Conservation (phyloP, 345 rosid genomes). For the Hibiscus mutabilis region DNA sequence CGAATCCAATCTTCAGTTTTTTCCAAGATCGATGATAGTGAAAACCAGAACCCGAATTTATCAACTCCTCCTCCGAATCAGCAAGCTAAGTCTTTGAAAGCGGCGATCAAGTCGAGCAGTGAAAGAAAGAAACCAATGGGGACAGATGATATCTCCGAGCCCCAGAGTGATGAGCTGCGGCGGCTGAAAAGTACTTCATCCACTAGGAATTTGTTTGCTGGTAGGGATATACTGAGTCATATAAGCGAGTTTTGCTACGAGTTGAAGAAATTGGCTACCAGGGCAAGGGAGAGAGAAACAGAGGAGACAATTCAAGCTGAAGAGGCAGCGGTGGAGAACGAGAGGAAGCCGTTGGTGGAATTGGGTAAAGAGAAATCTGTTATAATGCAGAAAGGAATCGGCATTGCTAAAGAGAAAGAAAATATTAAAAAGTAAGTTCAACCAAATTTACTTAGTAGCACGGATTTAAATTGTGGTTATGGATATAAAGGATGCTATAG, state of each 20-base stretch:
- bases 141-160: conserved; percentile 11
- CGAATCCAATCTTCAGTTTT: conserved; percentile 26
- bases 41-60: conserved; percentile 64
- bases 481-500: too few relatives aligned
- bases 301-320: conserved; percentile 8
- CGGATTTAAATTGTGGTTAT: too few relatives aligned
- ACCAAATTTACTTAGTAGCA: too few relatives aligned
- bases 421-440: neutral
- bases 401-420: conserved; percentile 41
- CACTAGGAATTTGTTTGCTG: conserved; percentile 71
- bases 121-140: conserved; percentile 39
- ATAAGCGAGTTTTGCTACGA: conserved; percentile 79
- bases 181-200: conserved; percentile 65
- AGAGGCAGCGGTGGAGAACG: neutral
- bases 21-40: conserved; percentile 30
- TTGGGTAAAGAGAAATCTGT: neutral
- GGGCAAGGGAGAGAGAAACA: conserved; percentile 56
- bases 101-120: conserved; percentile 43
- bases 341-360: neutral
- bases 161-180: conserved; percentile 32
- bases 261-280: conserved; percentile 66
- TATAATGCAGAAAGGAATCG: conserved; percentile 6
- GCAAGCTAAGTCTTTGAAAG: conserved; percentile 43
- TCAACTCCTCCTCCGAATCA: conserved; percentile 33
- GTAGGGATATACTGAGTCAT: conserved; percentile 64